Percentiles rank a stretch among this genome's conserved stretches.
These are phyloP conservation scores for Hypoxylon sp. DNA, from an alignment of 2,329 filamentous ascomycete species.

Conservation along the genomic window DNA sequence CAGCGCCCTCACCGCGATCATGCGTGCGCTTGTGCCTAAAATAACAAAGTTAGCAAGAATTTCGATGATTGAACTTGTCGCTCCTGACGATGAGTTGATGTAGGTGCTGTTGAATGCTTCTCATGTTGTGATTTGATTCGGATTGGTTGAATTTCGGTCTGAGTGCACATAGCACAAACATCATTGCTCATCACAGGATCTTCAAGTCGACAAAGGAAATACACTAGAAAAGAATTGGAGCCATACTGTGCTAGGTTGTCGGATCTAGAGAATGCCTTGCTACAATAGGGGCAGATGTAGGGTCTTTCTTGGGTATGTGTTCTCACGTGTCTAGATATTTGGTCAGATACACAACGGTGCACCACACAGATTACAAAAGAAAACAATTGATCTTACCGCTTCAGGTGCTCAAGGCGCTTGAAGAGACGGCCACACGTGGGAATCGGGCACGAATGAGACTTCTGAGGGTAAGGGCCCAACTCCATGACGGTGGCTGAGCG, in stretches of 20 bases:
- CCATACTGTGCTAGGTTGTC: slow-evolving; percentile 98
- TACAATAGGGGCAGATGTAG: slow-evolving; percentile 97
- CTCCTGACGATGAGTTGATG: slow-evolving; percentile 52
- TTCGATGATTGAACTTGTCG: slow-evolving; percentile 41
- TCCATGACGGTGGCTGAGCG: slow-evolving; percentile 97
- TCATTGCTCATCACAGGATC: slow-evolving; percentile 59
- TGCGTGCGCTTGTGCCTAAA: slow-evolving; percentile 86
- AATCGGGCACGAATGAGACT: slow-evolving; percentile 99
- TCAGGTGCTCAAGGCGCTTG: slow-evolving; percentile 99
- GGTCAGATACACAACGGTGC: slow-evolving; percentile 62
- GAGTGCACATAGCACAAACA: slow-evolving; percentile 53
- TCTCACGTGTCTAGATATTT: slow-evolving; percentile 86
- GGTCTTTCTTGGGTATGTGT: slow-evolving; percentile 99
- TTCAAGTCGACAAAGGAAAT: slow-evolving; percentile 53
- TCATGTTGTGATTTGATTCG: slow-evolving; percentile 53
- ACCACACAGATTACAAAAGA: slow-evolving; percentile 58
- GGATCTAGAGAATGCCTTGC: slow-evolving; percentile 97
- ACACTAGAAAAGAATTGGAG: slow-evolving; percentile 57
- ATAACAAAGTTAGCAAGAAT: slow-evolving; percentile 55
- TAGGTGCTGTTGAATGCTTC: slow-evolving; percentile 52
- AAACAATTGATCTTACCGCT: slow-evolving; percentile 80
- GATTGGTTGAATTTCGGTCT: slow-evolving; percentile 50
- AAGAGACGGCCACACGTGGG: slow-evolving; percentile 96
- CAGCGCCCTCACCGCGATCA: slow-evolving; percentile 73
- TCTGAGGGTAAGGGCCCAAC: slow-evolving; percentile 94